Conservation (phyloP, 768 basidiomycete genomes). For the Lactarius indigo region DNA sequence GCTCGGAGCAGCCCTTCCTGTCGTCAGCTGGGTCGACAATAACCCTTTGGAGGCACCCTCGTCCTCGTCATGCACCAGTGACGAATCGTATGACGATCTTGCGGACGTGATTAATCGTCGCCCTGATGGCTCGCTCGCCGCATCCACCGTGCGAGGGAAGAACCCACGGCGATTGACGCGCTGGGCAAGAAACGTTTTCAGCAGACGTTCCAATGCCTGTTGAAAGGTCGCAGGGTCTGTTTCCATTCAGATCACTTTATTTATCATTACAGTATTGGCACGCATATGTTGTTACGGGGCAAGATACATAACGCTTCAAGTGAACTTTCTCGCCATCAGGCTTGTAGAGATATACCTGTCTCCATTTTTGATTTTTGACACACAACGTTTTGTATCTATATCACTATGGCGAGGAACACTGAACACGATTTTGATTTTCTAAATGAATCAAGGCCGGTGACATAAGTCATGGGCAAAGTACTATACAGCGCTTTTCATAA, state of each 20-base stretch:
- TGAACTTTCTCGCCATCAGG: background rate
- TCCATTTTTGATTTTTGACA: background rate
- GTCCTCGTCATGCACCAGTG: conserved; percentile 3
- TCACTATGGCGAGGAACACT: background rate
- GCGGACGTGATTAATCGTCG: background rate
- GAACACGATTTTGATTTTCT: background rate
- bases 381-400: background rate
- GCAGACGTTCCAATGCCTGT: background rate
- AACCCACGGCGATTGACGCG: conserved; percentile 5
- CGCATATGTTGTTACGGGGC: background rate
- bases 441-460: background rate
- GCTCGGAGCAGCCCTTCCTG: conserved; percentile 7
- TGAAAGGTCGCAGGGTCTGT: background rate
- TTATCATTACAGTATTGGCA: conserved; percentile 1
- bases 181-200: conserved; percentile 14
- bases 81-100: background rate
- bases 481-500: too few species aligned
- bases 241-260: background rate
- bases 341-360: background rate
- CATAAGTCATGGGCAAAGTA: too few species aligned
- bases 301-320: background rate
- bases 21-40: conserved; percentile 9
- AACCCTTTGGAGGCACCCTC: background rate
- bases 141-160: background rate
- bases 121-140: background rate